Evolutionary conservation across 305 asterid genomes (phyloP), one percentile per base, ranked within the genome.

Genomic region (Euphrasia arctica): DNA sequence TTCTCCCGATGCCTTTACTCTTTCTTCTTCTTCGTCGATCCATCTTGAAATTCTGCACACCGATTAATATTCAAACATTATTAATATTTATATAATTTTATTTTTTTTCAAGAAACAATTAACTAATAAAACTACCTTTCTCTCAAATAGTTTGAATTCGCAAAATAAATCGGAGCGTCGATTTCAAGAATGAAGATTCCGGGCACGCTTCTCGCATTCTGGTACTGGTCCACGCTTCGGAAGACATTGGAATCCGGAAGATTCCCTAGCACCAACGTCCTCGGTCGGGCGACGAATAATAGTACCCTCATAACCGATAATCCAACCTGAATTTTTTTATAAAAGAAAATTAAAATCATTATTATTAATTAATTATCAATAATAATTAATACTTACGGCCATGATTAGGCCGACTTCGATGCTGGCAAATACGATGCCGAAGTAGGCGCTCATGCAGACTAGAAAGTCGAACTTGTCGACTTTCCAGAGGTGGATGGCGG

Each of bases 11-110:
- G 80, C 63, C 67, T 83, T 87, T 47, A 92, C 51, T 66, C 79
- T 78, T 22, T 89, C 96, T 74, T 92, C 96, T 76, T 87, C 97
- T 0, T 92, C 95, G n/a, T 92, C 95, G 7, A 92, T 74, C 97
- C 98, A 92, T 73, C 98, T 85, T 6, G 84, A 49, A 58, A 92
- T 82, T 70, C 98, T 92, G 75, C 27, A 25, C 27, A 25, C 27
- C 27, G 27, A 25, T 25, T 25, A 25, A 1, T 18, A 18, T 18
- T 25, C 27, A 25, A 25, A 25, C 27, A 25, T 25, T 25, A 25
- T 25, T 11, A 11, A 11, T 32, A 48, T 25, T 12, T 1, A 28
- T 13, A 25, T 15, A 25, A 25, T 25, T 25, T 25, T 1, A 25
- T 25, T 25, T 25, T 25, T 25, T 25, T 25, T 25, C 27, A 25